Evolutionary conservation across 257 asterid species (phyloP), one percentile per base, ranked within the genome.

Genomic region (Ehretia macrophylla): DNA sequence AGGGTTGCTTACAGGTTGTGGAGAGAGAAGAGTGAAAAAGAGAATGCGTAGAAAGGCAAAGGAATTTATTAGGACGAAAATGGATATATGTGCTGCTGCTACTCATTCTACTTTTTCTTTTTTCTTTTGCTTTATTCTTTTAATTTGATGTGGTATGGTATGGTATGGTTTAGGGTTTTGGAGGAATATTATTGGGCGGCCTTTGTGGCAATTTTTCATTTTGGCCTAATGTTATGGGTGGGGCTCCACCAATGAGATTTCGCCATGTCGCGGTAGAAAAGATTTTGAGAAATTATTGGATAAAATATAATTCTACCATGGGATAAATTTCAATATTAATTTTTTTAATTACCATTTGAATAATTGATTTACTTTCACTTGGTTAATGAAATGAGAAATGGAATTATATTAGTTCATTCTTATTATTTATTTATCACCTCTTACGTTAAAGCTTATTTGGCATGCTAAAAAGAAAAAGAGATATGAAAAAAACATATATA

Each of bases 1-100:
- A 42, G 47, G 35, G 35, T 27, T 27, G 6, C 77, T 62, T 57
- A 72, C 77, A 18, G 17, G 52, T 19, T 16, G 64, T 45, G 57
- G 53, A 5, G 39, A 17, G 10, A 37, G 42, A 58, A 27, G 0
- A 17, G 23, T 51, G 56, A 46, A 27, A 39, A 63, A 55, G 17
- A 58, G 68, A 56, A 62, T 47, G 42, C 23, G 57, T 49, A 44
- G 47, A 13, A 21, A 51, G 55, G 17, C 32, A 47, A 18, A 53
- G 60, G 40, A 52, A 38, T 17, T 61, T n/a, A n/a, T n/a, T 61
- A 32, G 62, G 38, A 12, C 51, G 65, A 62, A 45, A 21, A 48
- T 19, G 55, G 12, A 4, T 19, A 45, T 39, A 66, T 66, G 58
- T 11, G 51, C 52, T 5, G 60, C 59, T 14, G 45, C 35, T 0